A percentile compares a stretch with the other conserved stretches of the same genome.
These are phyloP conservation scores for Solanum stenotomum DNA, from an alignment of 257 asterid genomes.

Conservation along the genomic window DNA sequence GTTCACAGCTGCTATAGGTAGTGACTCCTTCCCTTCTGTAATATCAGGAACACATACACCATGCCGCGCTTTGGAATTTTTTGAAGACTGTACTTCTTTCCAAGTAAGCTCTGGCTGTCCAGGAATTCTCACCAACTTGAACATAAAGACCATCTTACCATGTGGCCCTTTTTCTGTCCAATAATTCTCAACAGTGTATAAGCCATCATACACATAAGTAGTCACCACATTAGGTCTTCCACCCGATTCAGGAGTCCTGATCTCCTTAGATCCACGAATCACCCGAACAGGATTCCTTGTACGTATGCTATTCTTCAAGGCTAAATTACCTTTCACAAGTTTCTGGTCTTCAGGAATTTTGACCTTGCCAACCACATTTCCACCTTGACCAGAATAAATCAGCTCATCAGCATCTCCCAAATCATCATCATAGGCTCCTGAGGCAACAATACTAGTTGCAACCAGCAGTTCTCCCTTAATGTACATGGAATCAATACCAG, in stretches of 20 bases:
- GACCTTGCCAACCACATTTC: constrained; percentile 39
- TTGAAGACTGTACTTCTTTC: constrained; percentile 52
- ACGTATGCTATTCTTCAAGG: constrained; percentile 47
- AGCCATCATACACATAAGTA: constrained; percentile 70
- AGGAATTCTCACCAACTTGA: constrained; percentile 58
- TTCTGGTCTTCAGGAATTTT: constrained; percentile 70
- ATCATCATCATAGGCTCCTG: constrained; percentile 71
- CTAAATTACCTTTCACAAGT: constrained; percentile 75
- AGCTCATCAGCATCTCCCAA: constrained; percentile 50
- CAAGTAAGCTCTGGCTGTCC: constrained; percentile 80
- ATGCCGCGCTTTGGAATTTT: constrained; percentile 26
- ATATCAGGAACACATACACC: constrained; percentile 63
- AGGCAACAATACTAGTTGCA: constrained; percentile 71
- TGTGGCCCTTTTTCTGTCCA: constrained; percentile 44
- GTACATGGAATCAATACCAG: constrained; percentile 57
- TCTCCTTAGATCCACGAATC: constrained; percentile 61
- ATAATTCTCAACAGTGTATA: constrained; percentile 50
- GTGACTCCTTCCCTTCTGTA: constrained; percentile 48
- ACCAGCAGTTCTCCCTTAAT: constrained; percentile 19
- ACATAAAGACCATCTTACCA: constrained; percentile 65
- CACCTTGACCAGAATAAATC: constrained; percentile 80
- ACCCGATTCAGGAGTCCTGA: constrained; percentile 32
- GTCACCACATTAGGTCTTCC: constrained; percentile 29
- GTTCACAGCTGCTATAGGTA: constrained; percentile 58
- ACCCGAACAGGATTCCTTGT: constrained; percentile 70